Evolutionary conservation across 148 eudicot genomes (phyloP), one percentile per base, ranked within the genome.

Genomic region (Rhododendron ferrugineum): DNA sequence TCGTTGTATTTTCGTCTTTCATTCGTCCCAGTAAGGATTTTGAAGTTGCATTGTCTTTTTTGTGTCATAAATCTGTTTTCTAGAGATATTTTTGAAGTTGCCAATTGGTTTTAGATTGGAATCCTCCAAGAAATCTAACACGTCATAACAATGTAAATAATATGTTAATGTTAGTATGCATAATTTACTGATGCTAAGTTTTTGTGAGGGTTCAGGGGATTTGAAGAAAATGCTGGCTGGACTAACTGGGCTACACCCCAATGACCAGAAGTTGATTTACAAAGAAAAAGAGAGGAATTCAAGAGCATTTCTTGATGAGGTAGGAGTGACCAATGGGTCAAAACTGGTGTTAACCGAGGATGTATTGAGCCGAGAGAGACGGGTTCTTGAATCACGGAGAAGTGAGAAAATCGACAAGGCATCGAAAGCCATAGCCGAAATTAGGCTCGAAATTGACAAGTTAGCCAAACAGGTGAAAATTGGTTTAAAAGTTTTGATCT

Each of bases 281-380:
- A 94, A 91, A 80, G 98, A 94, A 14, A 91, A 89, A 68, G 98
- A 92, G 88, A 94, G 93, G 84, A 93, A 93, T 81, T 93, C 98
- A 64, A 93, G 81, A 37, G 82, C 88, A 10, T 94, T 89, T 79
- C 96, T 96, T 81, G 95, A 94, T 85, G 88, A 79, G 77, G 86
- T 84, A 36, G 98, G 98, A 7, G 96, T 96, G 76, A 94, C 88
- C 58, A 87, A 96, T 84, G 96, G 96, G 84, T 94, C 98, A 62
- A 94, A 87, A 80, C 79, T 96, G 36, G 91, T 90, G 44, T 68
- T 96, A 70, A 66, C 91, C 80, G 91, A 89, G 85, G 94, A 94
- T 85, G 86, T 86, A 36, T 36, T 88, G 16, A 89, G 89, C 82
- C 90, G 87, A 85, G 95, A 93, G 81, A 93, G 85, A 26, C 68